phyloP scores from a whole-genome alignment of 2,329 filamentous ascomycete genomes.

The Emmonsia crescens region DNA sequence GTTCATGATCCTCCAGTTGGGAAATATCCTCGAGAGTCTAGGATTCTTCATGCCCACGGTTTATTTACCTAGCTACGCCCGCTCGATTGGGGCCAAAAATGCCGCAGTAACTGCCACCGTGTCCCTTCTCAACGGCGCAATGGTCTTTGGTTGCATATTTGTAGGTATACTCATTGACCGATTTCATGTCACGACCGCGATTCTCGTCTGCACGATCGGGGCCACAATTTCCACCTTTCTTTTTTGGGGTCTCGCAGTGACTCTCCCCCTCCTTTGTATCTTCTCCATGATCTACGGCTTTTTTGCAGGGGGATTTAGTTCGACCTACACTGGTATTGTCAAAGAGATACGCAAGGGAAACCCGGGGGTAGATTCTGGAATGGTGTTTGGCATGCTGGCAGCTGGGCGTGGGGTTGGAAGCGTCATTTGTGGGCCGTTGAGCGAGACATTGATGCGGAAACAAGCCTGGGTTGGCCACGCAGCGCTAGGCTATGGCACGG shows the following conservation, averaged over 20 bases:
- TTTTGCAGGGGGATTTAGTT: constrained; percentile 35
- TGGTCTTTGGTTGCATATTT: constrained; percentile 24
- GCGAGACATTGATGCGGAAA: constrained; percentile 34
- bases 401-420: constrained; percentile 43
- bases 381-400: constrained; percentile 40
- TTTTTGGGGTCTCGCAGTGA: constrained; percentile 36
- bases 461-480: constrained; percentile 27
- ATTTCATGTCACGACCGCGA: constrained; percentile 31
- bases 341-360: constrained; percentile 30
- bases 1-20: constrained; percentile 38
- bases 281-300: constrained; percentile 37
- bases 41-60: constrained; percentile 30
- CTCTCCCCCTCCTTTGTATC: constrained; percentile 30
- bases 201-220: constrained; percentile 33
- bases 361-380: constrained; percentile 32
- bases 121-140: constrained; percentile 22
- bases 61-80: constrained; percentile 30
- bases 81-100: constrained; percentile 17
- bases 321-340: constrained; percentile 37
- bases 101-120: constrained; percentile 21
- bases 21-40: constrained; percentile 29
- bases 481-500: constrained; percentile 32
- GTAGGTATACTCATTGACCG: constrained; percentile 33
- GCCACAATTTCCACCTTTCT: constrained; percentile 33
- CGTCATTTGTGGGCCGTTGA: constrained; percentile 41